phyloP scores from a whole-genome alignment of 495 filamentous ascomycete genomes.

The Cercophora samala region DNA sequence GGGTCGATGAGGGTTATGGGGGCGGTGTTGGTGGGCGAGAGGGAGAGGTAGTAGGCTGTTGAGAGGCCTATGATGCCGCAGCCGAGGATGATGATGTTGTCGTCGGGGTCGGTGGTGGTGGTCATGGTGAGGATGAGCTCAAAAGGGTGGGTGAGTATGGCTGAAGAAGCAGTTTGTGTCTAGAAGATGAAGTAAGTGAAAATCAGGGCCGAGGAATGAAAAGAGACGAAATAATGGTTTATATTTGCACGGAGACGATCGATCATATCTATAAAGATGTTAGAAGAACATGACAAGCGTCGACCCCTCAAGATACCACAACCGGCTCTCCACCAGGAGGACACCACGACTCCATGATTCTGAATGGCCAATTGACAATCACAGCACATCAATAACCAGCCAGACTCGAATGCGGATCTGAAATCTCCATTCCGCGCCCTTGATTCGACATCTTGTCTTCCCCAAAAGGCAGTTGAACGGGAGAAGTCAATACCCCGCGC shows the following conservation, averaged over 20 bases:
- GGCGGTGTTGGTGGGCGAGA: slow-evolving; percentile 45
- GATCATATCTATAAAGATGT: no score
- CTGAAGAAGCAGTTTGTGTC: not conserved
- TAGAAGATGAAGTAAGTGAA: not conserved
- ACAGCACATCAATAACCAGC: not conserved
- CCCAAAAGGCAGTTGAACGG: not conserved
- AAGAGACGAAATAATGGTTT: not conserved
- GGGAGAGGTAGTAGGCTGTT: slow-evolving; percentile 72
- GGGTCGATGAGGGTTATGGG: slow-evolving; percentile 69
- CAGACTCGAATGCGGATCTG: not conserved
- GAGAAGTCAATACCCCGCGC: not conserved
- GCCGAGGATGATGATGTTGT: slow-evolving; percentile 66
- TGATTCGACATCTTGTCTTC: not conserved
- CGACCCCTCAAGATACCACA: not conserved
- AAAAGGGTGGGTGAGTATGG: not conserved
- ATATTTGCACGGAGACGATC: no score
- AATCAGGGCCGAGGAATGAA: not conserved
- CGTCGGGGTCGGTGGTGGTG: slow-evolving; percentile 26
- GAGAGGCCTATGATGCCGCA: slow-evolving; percentile 75
- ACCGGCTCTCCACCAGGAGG: not conserved
- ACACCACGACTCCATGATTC: not conserved
- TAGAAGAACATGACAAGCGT: not conserved
- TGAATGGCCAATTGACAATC: not conserved
- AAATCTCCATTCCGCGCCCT: not conserved
- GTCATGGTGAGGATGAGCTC: not conserved